Conservation (phyloP, 2,329 filamentous ascomycete species). For the Lasiodiplodia sp. region DNA sequence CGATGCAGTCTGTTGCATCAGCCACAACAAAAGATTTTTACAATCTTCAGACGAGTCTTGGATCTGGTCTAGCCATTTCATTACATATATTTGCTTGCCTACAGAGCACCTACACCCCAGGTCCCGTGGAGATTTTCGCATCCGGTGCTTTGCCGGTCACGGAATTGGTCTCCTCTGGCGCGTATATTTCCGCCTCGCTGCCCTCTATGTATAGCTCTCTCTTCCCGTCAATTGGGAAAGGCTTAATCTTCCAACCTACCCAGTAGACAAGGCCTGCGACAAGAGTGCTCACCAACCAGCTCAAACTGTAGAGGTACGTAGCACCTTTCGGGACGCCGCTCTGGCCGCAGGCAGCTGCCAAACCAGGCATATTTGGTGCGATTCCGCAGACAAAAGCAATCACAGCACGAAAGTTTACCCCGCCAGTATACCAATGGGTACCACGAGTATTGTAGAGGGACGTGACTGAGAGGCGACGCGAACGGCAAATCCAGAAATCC, state of each 20-base stretch:
- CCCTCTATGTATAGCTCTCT: constrained; percentile 31
- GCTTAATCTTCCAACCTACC: constrained; percentile 21
- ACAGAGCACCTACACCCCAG: background rate
- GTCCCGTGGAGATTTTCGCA: background rate
- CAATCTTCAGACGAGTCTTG: background rate
- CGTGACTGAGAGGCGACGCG: constrained; percentile 36
- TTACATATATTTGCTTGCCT: background rate
- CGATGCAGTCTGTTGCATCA: background rate
- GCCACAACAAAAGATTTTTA: background rate
- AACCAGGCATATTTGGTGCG: constrained; percentile 36
- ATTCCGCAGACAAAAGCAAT: constrained; percentile 38
- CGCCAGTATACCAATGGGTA: constrained; percentile 39
- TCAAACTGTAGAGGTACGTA: constrained; percentile 31
- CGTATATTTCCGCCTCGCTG: constrained; percentile 14
- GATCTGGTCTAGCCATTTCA: background rate
- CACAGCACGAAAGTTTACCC: constrained; percentile 38
- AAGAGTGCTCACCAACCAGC: constrained; percentile 29
- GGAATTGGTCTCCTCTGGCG: background rate
- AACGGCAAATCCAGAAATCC: constrained; percentile 37
- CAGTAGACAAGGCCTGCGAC: constrained; percentile 30
- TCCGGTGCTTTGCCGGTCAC: constrained; percentile 1
- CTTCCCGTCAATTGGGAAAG: constrained; percentile 29
- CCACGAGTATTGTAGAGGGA: constrained; percentile 40
- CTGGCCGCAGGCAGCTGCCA: constrained; percentile 29
- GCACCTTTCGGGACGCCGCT: constrained; percentile 27